Percentiles rank a stretch among this genome's conserved stretches.
Conservation (phyloP, 129 eudicot species). For the Artemisia tridentata region DNA sequence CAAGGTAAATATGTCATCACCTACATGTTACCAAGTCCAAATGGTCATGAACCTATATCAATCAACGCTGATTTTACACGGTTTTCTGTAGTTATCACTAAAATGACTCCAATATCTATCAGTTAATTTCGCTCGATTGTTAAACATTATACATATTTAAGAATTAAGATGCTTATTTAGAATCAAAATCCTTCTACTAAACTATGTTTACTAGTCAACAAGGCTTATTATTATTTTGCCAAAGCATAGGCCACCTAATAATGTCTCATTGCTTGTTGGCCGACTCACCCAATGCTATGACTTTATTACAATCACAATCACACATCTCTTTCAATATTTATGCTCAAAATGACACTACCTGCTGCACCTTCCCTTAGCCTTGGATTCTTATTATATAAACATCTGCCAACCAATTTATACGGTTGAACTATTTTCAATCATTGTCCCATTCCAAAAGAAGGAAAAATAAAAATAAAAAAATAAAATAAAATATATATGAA, state of each 20-base stretch:
- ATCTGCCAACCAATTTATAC: neutral
- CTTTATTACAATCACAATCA: constrained; percentile 25
- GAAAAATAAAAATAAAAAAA: neutral
- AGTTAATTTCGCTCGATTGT: neutral
- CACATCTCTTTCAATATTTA: constrained; percentile 27
- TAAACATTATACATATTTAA: neutral
- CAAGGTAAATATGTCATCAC: too few relatives aligned
- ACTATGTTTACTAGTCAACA: neutral
- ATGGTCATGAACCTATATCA: neutral
- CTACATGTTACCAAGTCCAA: too few relatives aligned
- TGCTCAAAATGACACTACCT: neutral
- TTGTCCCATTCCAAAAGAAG: neutral
- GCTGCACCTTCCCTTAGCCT: neutral
- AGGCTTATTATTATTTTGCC: neutral
- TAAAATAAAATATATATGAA: neutral
- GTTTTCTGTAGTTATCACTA: neutral
- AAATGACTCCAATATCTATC: neutral
- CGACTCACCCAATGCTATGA: constrained; percentile 35
- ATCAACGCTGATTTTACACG: neutral
- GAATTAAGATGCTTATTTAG: neutral
- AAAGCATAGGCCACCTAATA: constrained; percentile 41
- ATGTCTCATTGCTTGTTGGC: constrained; percentile 47
- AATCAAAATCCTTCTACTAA: neutral
- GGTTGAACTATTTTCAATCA: neutral
- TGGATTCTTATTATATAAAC: neutral